phyloP scores from a whole-genome alignment of 805 yeast species.

The Candida sanyiensis region DNA sequence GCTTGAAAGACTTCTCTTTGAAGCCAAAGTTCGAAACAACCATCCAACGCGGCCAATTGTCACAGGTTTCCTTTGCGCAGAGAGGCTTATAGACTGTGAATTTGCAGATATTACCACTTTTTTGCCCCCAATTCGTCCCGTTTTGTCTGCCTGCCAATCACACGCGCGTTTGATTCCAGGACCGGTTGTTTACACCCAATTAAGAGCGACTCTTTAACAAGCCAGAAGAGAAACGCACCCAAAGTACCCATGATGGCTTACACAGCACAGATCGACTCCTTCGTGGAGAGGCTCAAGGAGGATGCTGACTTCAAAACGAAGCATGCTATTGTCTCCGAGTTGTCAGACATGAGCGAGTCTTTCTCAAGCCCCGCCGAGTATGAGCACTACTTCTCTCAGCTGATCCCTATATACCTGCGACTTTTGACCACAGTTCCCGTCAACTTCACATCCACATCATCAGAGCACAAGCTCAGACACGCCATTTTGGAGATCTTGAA shows the following conservation, averaged over 20 bases:
- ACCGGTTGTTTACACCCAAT: not conserved
- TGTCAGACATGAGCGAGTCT: conserved; percentile 81
- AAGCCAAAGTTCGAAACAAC: too few relatives aligned
- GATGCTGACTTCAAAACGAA: conserved; percentile 52
- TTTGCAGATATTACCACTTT: not conserved
- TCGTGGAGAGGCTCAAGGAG: conserved; percentile 55
- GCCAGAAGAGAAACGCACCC: not conserved
- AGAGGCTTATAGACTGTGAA: too few relatives aligned
- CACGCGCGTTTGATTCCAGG: not conserved
- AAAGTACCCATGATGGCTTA: conserved; percentile 28
- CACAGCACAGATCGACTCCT: conserved; percentile 53
- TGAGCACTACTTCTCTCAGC: conserved; percentile 60
- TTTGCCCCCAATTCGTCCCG: too few relatives aligned
- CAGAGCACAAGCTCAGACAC: conserved; percentile 74
- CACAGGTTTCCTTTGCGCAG: too few relatives aligned
- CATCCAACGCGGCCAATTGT: too few relatives aligned
- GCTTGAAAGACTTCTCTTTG: too few relatives aligned
- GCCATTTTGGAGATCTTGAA: conserved; percentile 73
- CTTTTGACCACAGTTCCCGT: conserved; percentile 65
- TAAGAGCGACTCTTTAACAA: not conserved
- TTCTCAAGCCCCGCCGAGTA: conserved; percentile 79
- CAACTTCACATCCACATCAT: conserved; percentile 57
- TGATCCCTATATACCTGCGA: conserved; percentile 65
- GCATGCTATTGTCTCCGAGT: conserved; percentile 69
- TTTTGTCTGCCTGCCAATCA: not conserved